Percentiles rank a stretch among this genome's conserved stretches.
phyloP scores from a whole-genome alignment of 2,329 filamentous ascomycete species.

The Lasiodiplodia hormozganensis region DNA sequence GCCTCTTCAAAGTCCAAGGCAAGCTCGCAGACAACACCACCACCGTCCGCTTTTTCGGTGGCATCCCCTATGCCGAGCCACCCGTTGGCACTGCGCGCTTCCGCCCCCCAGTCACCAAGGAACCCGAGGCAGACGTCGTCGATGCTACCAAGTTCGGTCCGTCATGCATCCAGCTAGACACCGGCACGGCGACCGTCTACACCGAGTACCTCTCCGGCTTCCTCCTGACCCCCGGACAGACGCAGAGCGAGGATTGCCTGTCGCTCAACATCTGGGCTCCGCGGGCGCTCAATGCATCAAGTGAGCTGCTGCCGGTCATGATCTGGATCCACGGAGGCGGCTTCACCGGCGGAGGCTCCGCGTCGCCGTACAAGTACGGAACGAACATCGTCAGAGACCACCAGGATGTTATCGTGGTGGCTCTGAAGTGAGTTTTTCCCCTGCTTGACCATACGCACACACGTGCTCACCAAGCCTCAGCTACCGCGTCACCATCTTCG shows the following conservation, averaged over 20 bases:
- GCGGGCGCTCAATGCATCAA: slow-evolving; percentile 31
- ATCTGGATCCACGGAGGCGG: slow-evolving; percentile 54
- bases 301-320: slow-evolving; percentile 45
- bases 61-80: slow-evolving; percentile 28
- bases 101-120: slow-evolving; percentile 33
- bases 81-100: slow-evolving; percentile 21
- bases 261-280: slow-evolving; percentile 44
- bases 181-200: slow-evolving; percentile 35
- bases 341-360: slow-evolving; percentile 45
- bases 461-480: slow-evolving; percentile 48
- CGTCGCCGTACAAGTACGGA: slow-evolving; percentile 48
- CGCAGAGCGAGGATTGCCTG: slow-evolving; percentile 40
- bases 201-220: slow-evolving; percentile 36
- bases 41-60: slow-evolving; percentile 32
- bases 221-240: slow-evolving; percentile 34
- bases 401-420: slow-evolving; percentile 51
- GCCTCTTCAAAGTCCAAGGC: slow-evolving; percentile 34
- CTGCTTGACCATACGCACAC: too few relatives aligned
- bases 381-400: slow-evolving; percentile 43
- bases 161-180: slow-evolving; percentile 36
- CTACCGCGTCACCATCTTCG: slow-evolving; percentile 54
- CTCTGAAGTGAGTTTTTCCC: slow-evolving; percentile 46
- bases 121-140: slow-evolving; percentile 31
- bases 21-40: slow-evolving; percentile 34
- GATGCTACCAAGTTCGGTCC: slow-evolving; percentile 36